These are phyloP conservation scores for Sphenostylis stenocarpa DNA, from an alignment of 306 rosid genomes.

Conservation along the genomic window DNA sequence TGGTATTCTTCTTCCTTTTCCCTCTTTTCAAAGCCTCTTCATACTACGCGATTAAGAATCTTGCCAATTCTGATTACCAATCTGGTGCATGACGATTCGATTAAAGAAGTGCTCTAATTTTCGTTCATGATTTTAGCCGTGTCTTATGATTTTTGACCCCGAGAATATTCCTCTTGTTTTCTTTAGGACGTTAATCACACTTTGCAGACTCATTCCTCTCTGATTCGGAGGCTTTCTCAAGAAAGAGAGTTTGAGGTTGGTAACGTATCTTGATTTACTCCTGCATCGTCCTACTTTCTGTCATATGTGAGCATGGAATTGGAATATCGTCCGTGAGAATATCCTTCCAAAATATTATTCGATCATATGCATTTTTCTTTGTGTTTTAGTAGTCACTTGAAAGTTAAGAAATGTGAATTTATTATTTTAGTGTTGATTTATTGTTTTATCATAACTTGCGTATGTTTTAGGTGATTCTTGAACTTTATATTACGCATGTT, in stretches of 20 bases:
- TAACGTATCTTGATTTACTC: conserved; percentile 19
- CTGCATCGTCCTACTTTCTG: background rate
- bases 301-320: background rate
- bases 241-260: conserved; percentile 86
- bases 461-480: background rate
- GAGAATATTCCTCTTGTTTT: conserved; percentile 11
- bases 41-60: no score
- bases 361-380: background rate
- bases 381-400: background rate
- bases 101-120: background rate
- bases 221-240: conserved; percentile 81
- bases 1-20: conserved; percentile 35
- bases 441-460: background rate
- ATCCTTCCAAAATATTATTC: background rate
- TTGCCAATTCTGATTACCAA: background rate
- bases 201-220: conserved; percentile 87
- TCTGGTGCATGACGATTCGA: background rate
- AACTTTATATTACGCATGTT: background rate
- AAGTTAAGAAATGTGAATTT: background rate
- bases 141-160: background rate
- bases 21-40: background rate
- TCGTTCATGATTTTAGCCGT: background rate
- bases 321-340: background rate
- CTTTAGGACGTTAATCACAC: conserved; percentile 55
- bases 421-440: background rate